These are phyloP conservation scores for Arbutus unedo DNA, from an alignment of 148 eudicot genomes.

Conservation along the genomic window DNA sequence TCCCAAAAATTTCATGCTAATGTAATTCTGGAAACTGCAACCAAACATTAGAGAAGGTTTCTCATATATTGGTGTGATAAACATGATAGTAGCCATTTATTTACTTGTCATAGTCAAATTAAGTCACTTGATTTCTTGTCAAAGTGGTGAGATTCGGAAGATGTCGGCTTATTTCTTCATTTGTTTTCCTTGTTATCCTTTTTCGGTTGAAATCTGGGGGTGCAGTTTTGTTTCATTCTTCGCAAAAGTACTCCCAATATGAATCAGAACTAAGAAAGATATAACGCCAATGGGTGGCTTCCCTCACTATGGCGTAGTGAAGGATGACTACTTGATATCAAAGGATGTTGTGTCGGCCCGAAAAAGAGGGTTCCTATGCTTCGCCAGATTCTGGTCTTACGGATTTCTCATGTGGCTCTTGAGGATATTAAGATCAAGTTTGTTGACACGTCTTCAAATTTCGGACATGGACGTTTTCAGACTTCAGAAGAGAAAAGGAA, in stretches of 20 bases:
- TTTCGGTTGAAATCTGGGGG: neutral
- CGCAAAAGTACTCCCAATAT: neutral
- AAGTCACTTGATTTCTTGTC: neutral
- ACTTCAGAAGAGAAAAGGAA: slow-evolving; percentile 71
- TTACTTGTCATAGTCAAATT: too few relatives aligned
- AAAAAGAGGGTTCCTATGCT: slow-evolving; percentile 90
- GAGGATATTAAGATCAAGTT: slow-evolving; percentile 63
- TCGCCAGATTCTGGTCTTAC: slow-evolving; percentile 66
- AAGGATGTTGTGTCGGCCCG: slow-evolving; percentile 80
- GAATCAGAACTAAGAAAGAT: slow-evolving; percentile 77
- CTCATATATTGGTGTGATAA: neutral
- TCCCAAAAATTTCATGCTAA: neutral
- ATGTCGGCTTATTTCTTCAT: neutral
- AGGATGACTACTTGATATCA: slow-evolving; percentile 80
- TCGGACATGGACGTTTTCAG: slow-evolving; percentile 95
- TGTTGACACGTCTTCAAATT: slow-evolving; percentile 82
- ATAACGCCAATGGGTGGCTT: slow-evolving; percentile 96
- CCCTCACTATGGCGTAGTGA: slow-evolving; percentile 86
- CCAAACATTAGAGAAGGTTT: neutral
- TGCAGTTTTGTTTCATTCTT: neutral
- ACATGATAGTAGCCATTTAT: neutral
- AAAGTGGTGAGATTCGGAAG: neutral
- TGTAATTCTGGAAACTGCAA: neutral
- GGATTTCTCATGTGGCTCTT: slow-evolving; percentile 74
- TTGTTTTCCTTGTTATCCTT: neutral